Base-by-base conservation (phyloP, 2,329 filamentous ascomycete genomes). In the Chalaropsis ovoidea region DNA sequence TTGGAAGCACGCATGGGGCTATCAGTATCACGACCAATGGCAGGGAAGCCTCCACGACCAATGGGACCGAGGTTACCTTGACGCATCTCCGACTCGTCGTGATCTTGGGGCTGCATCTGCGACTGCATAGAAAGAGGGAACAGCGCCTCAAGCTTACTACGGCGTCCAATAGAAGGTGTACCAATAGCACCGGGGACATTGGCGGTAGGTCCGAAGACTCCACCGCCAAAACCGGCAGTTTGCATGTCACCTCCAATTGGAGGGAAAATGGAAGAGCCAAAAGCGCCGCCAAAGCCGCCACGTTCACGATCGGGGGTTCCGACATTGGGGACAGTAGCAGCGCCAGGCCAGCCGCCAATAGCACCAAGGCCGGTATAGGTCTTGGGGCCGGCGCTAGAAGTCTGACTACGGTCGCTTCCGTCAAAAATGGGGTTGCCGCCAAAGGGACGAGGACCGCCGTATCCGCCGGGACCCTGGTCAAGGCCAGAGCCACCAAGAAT, bases 101-200 rank as follows among this genome's bases (percentile, higher is more conserved):
- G 86, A 13, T 93, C 88, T 39, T 86, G 81, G 2, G 77, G 77
- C 67, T 91, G 88, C 87, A 95, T 92, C 74, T 95, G 90, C 43
- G 91, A 89, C 76, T 96, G 92, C 88, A 95, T 92, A 3, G 88
- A 86, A 1, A 86, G 78, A 8, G 93, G 92, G 72, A 99, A 96
- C 27, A 99, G 78, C 1, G 90, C 92, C 1, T 89, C 88, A 47
- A 96, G 80, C 75, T 92, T 95, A 77, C 89, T 94, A 4, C 84
- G 82, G 45, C 90, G 86, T 41, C 89, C 85, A 58, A 89, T 83
- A 63, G 87, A 87, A 62, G 86, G 86, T 6, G 85, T 77, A 65
- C 79, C 80, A 66, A 79, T 79, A 47, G 79, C 77, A 65, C 80
- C 81, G 24, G 80, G 78, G 45, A 82, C 78, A 19, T 42, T 24